Evolutionary conservation across 129 eudicot species (phyloP).

Genomic region (Solidago caesia): DNA sequence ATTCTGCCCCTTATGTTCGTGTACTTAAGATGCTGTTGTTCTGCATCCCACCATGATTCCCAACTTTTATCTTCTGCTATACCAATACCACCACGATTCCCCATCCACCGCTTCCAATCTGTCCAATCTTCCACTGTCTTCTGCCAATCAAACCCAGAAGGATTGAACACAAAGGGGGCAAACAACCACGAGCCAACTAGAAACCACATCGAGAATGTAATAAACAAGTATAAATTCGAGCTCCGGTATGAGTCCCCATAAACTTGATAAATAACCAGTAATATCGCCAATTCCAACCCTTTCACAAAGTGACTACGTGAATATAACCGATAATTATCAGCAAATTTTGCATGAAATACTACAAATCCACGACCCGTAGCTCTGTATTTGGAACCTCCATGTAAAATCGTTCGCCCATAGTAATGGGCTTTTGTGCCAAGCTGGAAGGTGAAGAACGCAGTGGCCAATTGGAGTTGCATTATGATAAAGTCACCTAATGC

Average conservation of each 20-base stretch:
- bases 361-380: constrained; percentile 98
- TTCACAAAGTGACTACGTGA: constrained; percentile 95
- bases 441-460: constrained; percentile 89
- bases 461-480: constrained; percentile 92
- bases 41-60: constrained; percentile 99
- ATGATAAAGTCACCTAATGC: constrained; percentile 82
- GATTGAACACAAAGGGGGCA: constrained; percentile 95
- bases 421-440: constrained; percentile 95
- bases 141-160: constrained; percentile 93
- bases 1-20: constrained; percentile 69
- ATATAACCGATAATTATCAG: constrained; percentile 82
- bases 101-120: constrained; percentile 98
- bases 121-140: constrained; percentile 95
- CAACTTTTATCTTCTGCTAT: constrained; percentile 79
- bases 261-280: constrained; percentile 68
- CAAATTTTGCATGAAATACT: constrained; percentile 87
- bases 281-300: constrained; percentile 70
- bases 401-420: constrained; percentile 80
- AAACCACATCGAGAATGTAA: constrained; percentile 87
- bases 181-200: constrained; percentile 83
- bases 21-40: constrained; percentile 73
- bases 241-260: constrained; percentile 61
- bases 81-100: constrained; percentile 88
- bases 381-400: constrained; percentile 90
- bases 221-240: constrained; percentile 59